Percentiles rank a stretch among this genome's conserved stretches.
These are phyloP conservation scores for Scenedesmus sp. DNA, from an alignment of 163 green algal genomes.

Conservation along the genomic window DNA sequence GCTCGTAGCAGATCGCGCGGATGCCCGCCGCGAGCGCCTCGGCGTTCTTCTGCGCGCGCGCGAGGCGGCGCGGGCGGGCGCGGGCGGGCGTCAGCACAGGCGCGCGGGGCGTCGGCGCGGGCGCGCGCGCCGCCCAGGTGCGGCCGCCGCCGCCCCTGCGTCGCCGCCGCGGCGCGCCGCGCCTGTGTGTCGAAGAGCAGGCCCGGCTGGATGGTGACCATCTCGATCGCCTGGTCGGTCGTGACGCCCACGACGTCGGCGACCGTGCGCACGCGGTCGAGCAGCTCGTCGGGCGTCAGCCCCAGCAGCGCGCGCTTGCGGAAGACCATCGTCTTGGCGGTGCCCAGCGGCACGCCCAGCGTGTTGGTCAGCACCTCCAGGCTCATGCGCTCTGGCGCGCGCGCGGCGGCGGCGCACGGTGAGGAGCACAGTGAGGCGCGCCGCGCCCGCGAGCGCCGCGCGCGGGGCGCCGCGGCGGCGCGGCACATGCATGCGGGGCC, in stretches of 20 bases:
- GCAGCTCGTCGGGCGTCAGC: conserved; percentile 50
- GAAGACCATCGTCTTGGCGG: conserved; percentile 66
- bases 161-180: not conserved
- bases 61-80: not conserved
- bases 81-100: not conserved
- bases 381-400: conserved; percentile 41
- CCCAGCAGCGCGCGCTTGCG: conserved; percentile 52
- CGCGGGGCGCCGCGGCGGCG: too few species aligned
- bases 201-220: conserved; percentile 67
- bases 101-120: not conserved
- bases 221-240: conserved; percentile 56
- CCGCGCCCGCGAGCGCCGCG: too few species aligned
- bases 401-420: not conserved
- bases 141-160: not conserved
- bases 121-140: not conserved
- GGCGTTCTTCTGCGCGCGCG: conserved; percentile 52
- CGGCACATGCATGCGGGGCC: too few species aligned
- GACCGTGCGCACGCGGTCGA: conserved; percentile 46
- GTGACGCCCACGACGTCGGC: conserved; percentile 56
- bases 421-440: too few species aligned
- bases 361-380: conserved; percentile 46
- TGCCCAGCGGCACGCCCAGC: conserved; percentile 52
- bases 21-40: conserved; percentile 56
- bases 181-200: conserved; percentile 61
- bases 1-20: conserved; percentile 62